Base-by-base conservation (phyloP, 129 eudicot species). In the Apium graveolens region DNA sequence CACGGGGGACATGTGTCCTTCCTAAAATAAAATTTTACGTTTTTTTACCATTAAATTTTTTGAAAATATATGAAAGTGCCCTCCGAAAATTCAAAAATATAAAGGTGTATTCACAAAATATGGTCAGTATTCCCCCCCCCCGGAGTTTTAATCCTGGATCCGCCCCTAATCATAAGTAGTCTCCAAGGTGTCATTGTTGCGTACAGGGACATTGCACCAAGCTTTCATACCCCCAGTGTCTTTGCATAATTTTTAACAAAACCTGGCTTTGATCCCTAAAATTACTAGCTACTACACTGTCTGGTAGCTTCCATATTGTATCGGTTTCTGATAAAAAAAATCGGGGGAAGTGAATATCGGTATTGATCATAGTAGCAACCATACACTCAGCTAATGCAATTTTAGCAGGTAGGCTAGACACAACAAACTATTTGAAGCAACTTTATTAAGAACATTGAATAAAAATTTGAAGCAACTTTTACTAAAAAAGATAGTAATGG, bases 161-260 rank as follows among this genome's bases (percentile, higher is more conserved):
- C n/a, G n/a, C n/a, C n/a, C n/a, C n/a, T n/a, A n/a, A n/a, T n/a
- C n/a, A n/a, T n/a, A n/a, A n/a, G n/a, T n/a, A n/a, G n/a, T n/a
- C n/a, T n/a, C n/a, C n/a, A n/a, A 80, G n/a, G 72, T 80, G 32
- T 84, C 45, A 79, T 82, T 80, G 68, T 83, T 87, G n/a, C 78
- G 78, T 20, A 84, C 68, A 4, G 96, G 90, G 2, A 89, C 90
- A 16, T 88, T 71, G 60, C 92, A 81, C 96, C 92, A 90, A 71
- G 84, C 84, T 27, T 75, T 88, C 14, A n/a, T n/a, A 55, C 82
- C 1, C 86, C 78, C 32, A 77, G 86, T 5, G 82, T 4, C 63
- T 72, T 79, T 5, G 78, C 62, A 35, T 31, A 88, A 60, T 82
- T 82, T 43, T 90, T 78, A 5, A 83, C 75, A 62, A 88, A 88